These are phyloP conservation scores for Microsporum canis DNA, from an alignment of 2,329 filamentous ascomycete genomes.

Conservation along the genomic window DNA sequence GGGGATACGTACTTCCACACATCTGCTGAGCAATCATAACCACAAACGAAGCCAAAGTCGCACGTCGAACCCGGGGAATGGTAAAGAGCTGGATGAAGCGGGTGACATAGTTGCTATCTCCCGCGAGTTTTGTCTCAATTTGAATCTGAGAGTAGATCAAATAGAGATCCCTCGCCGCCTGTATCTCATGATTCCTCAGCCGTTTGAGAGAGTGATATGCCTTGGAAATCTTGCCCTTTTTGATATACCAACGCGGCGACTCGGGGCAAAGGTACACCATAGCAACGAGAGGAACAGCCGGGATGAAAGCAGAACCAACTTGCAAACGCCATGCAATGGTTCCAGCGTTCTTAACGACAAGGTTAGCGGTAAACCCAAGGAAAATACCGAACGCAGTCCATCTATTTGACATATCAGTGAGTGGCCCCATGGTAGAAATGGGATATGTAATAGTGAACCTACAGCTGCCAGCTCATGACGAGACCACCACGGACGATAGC, in stretches of 20 bases:
- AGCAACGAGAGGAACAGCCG: slow-evolving; percentile 49
- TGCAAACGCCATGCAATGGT: slow-evolving; percentile 52
- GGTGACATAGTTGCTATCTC: slow-evolving; percentile 45
- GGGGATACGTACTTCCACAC: slow-evolving; percentile 39
- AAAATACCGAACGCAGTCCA: slow-evolving; percentile 54
- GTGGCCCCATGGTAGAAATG: not conserved
- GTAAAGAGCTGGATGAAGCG: slow-evolving; percentile 47
- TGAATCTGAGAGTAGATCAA: slow-evolving; percentile 46
- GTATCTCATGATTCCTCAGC: slow-evolving; percentile 48
- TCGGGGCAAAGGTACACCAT: slow-evolving; percentile 53
- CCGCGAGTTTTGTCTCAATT: slow-evolving; percentile 34
- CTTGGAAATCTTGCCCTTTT: slow-evolving; percentile 51
- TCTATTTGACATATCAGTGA: slow-evolving; percentile 23
- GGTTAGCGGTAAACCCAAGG: slow-evolving; percentile 54
- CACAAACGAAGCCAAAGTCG: slow-evolving; percentile 62
- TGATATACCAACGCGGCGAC: slow-evolving; percentile 56
- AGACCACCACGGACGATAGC: slow-evolving; percentile 45
- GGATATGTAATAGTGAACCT: slow-evolving; percentile 11
- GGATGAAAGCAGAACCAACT: slow-evolving; percentile 53
- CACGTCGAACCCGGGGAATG: slow-evolving; percentile 41
- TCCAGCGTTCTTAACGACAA: slow-evolving; percentile 51
- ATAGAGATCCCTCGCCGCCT: slow-evolving; percentile 53
- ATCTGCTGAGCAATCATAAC: slow-evolving; percentile 73
- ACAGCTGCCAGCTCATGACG: slow-evolving; percentile 46
- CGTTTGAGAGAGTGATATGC: slow-evolving; percentile 50